Evolutionary conservation across 2,329 filamentous ascomycete species (phyloP), one percentile per base, ranked within the genome.

Genomic region (Neofusicoccum ribis): DNA sequence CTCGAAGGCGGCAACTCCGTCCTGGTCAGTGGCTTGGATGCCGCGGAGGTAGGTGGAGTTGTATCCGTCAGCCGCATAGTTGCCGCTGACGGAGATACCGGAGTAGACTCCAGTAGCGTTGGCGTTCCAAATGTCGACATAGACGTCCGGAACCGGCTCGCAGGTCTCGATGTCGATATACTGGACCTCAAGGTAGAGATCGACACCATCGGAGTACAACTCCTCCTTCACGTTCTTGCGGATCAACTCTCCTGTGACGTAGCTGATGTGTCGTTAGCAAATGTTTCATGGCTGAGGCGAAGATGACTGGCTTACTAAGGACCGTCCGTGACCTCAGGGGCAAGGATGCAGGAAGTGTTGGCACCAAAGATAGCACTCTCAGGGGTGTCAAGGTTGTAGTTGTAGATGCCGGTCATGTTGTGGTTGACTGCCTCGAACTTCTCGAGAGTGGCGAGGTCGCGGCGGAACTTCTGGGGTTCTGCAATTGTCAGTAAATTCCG

Each of bases 131-230:
- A 85, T 81, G 70, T 86, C 84, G 14, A 85, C 71, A 66, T 78
- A 83, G 12, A 79, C 77, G 58, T 82, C 72, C 0, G 81, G 77
- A 1, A 86, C 78, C 6, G 82, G 80, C 69, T 84, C 74, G 74
- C 85, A 87, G 2, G 84, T 86, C 51, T 80, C 76, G 41, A 84
- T 78, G 65, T 87, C 84, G 59, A 86, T 78, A 63, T 86, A 77
- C 72, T 86, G 84, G 67, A 84, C 79, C 69, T 85, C 83, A 7
- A 86, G 73, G 3, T 79, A 78, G 44, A 86, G 72, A 34, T 79
- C 77, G 37, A 87, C 75, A 56, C 84, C 85, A 6, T 70, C 68
- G 3, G 39, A 58, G 51, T 64, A 64, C 70, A 85, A 77, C 15
- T 76, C 74, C 51, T 85, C 83, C 12, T 75, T 78, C 37, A 86